Evolutionary conservation across 805 yeast species (phyloP).

Genomic region (Blastobotrys chiropterorum): DNA sequence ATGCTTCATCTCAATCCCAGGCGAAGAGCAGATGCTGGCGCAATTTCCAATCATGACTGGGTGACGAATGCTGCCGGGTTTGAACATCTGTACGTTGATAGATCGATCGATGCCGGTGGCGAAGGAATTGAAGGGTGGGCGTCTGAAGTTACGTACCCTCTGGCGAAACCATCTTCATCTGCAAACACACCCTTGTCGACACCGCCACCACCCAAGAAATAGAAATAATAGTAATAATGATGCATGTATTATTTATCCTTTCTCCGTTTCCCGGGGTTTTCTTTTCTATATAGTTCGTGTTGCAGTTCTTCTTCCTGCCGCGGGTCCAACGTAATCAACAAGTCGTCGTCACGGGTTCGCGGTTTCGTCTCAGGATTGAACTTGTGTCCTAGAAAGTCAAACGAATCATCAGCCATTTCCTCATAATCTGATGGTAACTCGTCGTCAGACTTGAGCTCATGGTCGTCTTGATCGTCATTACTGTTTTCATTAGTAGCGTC

Average conservation of each 20-base stretch:
- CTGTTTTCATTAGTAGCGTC: background rate
- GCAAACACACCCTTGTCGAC: background rate
- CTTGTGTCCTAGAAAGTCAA: background rate
- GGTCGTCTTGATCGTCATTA: background rate
- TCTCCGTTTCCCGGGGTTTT: background rate
- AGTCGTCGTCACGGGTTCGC: background rate
- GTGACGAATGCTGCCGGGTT: slow-evolving; percentile 65
- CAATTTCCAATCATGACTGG: slow-evolving; percentile 87
- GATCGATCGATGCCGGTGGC: slow-evolving; percentile 76
- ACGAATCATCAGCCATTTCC: background rate
- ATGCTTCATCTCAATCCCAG: slow-evolving; percentile 79
- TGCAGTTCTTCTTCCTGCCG: background rate
- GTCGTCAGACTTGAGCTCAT: background rate
- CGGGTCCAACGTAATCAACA: slow-evolving; percentile 1
- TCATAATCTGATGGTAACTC: background rate
- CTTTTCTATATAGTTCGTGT: background rate
- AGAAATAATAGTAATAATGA: background rate
- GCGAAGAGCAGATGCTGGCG: slow-evolving; percentile 90
- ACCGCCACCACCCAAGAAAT: background rate
- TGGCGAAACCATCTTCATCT: background rate
- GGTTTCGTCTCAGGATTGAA: background rate
- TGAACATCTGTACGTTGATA: slow-evolving; percentile 61
- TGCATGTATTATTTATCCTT: background rate
- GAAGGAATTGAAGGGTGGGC: slow-evolving; percentile 91
- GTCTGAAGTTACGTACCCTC: slow-evolving; percentile 41